Conservation (phyloP, 495 filamentous ascomycete genomes). For the Cladorrhinum samala region DNA sequence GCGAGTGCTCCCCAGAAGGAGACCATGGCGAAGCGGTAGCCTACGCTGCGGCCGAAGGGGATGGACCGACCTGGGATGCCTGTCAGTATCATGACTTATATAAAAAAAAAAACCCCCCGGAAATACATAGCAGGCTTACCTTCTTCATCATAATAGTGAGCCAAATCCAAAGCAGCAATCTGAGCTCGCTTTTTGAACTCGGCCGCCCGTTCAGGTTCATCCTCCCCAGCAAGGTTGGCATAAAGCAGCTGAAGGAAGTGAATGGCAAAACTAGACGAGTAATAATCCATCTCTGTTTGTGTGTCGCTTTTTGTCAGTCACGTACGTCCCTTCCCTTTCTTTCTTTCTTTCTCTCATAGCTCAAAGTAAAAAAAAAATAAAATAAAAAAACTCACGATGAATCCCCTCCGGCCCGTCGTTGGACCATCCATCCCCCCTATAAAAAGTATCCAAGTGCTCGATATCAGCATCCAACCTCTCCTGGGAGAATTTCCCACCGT, state of each 20-base stretch:
- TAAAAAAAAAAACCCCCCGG: not conserved
- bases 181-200: constrained; percentile 63
- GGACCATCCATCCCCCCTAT: constrained; percentile 71
- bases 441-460: constrained; percentile 71
- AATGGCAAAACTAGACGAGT: constrained; percentile 74
- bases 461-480: constrained; percentile 65
- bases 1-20: constrained; percentile 75
- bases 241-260: constrained; percentile 73
- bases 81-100: no score
- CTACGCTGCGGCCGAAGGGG: constrained; percentile 69
- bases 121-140: constrained; percentile 31
- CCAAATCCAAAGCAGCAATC: constrained; percentile 60
- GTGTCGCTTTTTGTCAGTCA: no score
- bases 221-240: constrained; percentile 62
- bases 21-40: constrained; percentile 76
- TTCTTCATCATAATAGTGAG: constrained; percentile 66
- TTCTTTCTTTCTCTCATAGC: not conserved
- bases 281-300: constrained; percentile 65
- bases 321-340: no score
- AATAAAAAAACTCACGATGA: constrained; percentile 39
- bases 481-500: constrained; percentile 60
- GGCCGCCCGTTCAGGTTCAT: constrained; percentile 59
- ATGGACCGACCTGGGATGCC: constrained; percentile 50
- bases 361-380: not conserved
- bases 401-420: constrained; percentile 73